Base-by-base conservation (phyloP, 345 rosid species). In the Cochlearia excelsa region DNA sequence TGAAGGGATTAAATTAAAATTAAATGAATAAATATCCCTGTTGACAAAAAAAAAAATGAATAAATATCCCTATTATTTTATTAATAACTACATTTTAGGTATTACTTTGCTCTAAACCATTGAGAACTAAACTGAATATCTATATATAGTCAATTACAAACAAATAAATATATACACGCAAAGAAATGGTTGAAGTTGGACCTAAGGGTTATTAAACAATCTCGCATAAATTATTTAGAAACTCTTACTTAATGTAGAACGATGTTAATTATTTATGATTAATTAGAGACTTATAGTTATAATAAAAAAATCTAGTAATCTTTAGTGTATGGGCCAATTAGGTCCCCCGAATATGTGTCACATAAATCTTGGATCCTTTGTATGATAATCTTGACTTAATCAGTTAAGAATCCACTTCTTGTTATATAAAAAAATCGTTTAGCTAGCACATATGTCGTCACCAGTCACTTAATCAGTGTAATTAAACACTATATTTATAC, bases 361-460 rank as follows among this genome's bases (percentile, higher is more conserved):
- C 59, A 61, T 45, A 61, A 68, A 68, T 74, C 65, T 78, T 69
- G 69, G 43, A 50, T 45, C 49, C 37, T 30, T 44, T 41, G 88
- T 69, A 42, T 81, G 84, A 82, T 69, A 84, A 81, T 84, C 77
- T 87, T 81, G 82, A 87, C 91, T 70, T 56, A 53, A 9, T 28
- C 49, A 30, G 62, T 30, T 66, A 3, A 9, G 34, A 38, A 46
- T 55, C 62, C 62, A 53, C 60, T 63, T 53, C 53, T 16, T 33
- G 27, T 5, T 40, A 4, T 26, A 28, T 38, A 54, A 52, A 64
- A 27, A 35, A 27, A 53, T 31, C 5, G 29, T n/a, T 5, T 53
- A 64, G 6, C 9, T 53, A 64, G 6, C 4, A 23, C 27, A 30
- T 40, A 51, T 33, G 51, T 33, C 44, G 3, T 59, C 28, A 51